Percentiles rank a stretch among this genome's conserved stretches.
Evolutionary conservation across 2,329 filamentous ascomycete genomes (phyloP).

Genomic region (Myriosclerotinia scirpicola): DNA sequence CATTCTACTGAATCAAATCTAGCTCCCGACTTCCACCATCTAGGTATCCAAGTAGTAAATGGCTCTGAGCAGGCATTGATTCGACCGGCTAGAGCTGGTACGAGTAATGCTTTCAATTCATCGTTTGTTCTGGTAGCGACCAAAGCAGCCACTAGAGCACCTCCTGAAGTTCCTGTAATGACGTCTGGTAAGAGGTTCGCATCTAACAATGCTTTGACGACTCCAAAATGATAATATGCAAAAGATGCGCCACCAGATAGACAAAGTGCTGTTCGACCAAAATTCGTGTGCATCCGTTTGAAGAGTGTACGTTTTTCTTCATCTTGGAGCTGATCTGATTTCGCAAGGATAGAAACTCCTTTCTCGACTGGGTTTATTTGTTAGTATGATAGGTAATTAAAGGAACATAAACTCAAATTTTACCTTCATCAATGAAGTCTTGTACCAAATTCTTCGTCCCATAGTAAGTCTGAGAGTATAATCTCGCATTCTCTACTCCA

Average conservation of each 20-base stretch:
- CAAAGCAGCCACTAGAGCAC: conserved; percentile 83
- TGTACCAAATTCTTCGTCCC: conserved; percentile 96
- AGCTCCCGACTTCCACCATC: conserved; percentile 92
- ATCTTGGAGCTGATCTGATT: conserved; percentile 63
- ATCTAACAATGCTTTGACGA: conserved; percentile 85
- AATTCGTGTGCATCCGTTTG: conserved; percentile 87
- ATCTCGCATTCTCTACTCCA: conserved; percentile 84
- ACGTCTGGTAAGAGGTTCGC: conserved; percentile 84
- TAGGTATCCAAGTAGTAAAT: conserved; percentile 70
- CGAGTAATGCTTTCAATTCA: conserved; percentile 79
- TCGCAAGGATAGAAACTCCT: conserved; percentile 65
- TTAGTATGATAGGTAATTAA: conserved; percentile 23
- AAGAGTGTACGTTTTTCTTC: conserved; percentile 80
- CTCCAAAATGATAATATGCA: conserved; percentile 95
- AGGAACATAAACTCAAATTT: conserved; percentile 36
- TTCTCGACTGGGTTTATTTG: conserved; percentile 54
- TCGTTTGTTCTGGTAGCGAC: conserved; percentile 89
- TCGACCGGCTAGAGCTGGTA: conserved; percentile 28
- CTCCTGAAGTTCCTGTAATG: conserved; percentile 94
- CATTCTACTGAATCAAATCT: conserved; percentile 93
- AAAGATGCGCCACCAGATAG: conserved; percentile 92
- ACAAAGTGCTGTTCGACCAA: conserved; percentile 87
- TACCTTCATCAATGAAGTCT: conserved; percentile 81
- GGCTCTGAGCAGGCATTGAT: conserved; percentile 56
- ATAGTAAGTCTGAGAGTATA: conserved; percentile 98